Evolutionary conservation across 352 stramenopile species (phyloP), one percentile per base, ranked within the genome.

Genomic region (Phytopythium sindhum): DNA sequence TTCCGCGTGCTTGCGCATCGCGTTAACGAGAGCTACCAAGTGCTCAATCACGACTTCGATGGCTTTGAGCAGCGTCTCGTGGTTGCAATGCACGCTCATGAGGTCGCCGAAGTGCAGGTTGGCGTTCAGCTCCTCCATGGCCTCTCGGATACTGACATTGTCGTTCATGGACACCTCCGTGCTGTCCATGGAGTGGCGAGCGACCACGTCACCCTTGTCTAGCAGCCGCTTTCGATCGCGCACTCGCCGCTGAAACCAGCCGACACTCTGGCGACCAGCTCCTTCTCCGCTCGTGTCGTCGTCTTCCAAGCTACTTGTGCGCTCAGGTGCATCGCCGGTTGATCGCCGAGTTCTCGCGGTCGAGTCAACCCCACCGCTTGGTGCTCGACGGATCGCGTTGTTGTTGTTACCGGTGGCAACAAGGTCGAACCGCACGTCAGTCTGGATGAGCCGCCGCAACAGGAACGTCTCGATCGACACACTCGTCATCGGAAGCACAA

Each of bases 121-220:
- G 5, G 76, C 70, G 55, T 88, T 88, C 19, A 88, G 62, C 60
- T 88, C 78, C 44, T 88, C 78, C 67, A 88, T 82, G 8, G 78
- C 78, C 23, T 74, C 57, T 15, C 48, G 55, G 12, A 76, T 77
- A 41, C 66, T 79, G 21, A 84, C 45, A 26, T 65, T 67, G 42
- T 85, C 78, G 61, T 87, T 85, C 72, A 87, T 79, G 15, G 73
- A 77, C 26, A 83, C 50, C 10, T 64, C 74, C 1, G 73, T 80
- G 29, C 11, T 58, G 11, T 87, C 77, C 39, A 81, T 72, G 9
- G 77, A 86, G 33, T 81, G 75, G 24, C 78, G 64, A 31, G 67
- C 70, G 63, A 29, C 45, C 9, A 82, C 74, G 50, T 78, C 70
- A 2, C 56, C 41, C 15, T 68, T 63, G 26, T 74, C 70, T 7